These are phyloP conservation scores for Trametes hirsuta DNA, from an alignment of 1,284 basidiomycete genomes.

Conservation along the genomic window DNA sequence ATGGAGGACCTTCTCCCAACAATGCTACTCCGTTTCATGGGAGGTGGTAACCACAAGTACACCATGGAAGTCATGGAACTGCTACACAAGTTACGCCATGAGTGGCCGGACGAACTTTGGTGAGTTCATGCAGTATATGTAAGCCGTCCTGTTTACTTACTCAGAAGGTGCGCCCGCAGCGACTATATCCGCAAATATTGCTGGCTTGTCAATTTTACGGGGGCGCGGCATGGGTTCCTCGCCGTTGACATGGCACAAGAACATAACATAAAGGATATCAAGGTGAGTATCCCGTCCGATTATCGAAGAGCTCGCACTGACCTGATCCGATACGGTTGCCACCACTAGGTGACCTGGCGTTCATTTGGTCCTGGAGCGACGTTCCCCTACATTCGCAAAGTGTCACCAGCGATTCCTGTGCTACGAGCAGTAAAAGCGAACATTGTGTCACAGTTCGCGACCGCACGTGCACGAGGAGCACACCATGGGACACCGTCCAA, in stretches of 20 bases:
- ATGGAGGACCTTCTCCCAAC: conserved; percentile 39
- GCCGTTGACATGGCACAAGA: conserved; percentile 23
- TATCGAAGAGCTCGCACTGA: no score
- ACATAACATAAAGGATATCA: conserved; percentile 19
- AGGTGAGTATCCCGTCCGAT: no score
- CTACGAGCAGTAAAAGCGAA: conserved; percentile 2
- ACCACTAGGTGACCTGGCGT: conserved; percentile 11
- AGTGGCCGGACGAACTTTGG: conserved; percentile 37
- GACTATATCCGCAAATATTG: conserved; percentile 33
- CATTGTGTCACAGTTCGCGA: conserved; percentile 2
- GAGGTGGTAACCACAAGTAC: conserved; percentile 7
- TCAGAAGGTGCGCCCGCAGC: no score
- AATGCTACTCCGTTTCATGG: conserved; percentile 32
- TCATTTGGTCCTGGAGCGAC: conserved; percentile 9
- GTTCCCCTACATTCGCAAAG: conserved; percentile 8
- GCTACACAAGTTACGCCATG: conserved; percentile 37
- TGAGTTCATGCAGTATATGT: no score
- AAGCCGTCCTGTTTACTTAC: no score
- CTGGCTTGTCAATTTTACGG: conserved; percentile 40
- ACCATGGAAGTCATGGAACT: conserved; percentile 36
- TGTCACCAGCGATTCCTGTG: conserved; percentile 1
- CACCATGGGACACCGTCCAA: conserved; percentile 4
- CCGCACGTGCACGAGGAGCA: not conserved
- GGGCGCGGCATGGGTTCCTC: conserved; percentile 26
- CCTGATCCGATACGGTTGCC: no score